Percentiles rank a stretch among this genome's conserved stretches.
Evolutionary conservation across 805 yeast genomes (phyloP).

Genomic region (Pichia kluyveri): DNA sequence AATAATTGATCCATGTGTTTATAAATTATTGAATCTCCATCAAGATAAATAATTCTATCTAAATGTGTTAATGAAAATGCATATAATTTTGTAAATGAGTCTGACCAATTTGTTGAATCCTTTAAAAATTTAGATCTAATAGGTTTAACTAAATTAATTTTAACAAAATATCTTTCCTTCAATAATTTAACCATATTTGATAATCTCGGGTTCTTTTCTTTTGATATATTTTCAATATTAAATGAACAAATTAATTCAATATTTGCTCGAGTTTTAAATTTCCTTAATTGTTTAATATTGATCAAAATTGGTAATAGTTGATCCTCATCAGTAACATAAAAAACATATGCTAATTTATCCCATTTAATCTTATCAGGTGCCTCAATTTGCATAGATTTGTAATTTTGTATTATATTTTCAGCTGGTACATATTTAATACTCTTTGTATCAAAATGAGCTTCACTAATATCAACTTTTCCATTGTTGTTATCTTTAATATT

Average conservation of each 20-base stretch:
- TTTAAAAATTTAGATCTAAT: slow-evolving; percentile 8
- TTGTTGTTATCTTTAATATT: neutral
- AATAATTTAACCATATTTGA: slow-evolving; percentile 1
- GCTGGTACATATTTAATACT: slow-evolving; percentile 13
- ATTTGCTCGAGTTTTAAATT: slow-evolving; percentile 31
- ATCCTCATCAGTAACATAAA: slow-evolving; percentile 46
- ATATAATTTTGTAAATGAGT: slow-evolving; percentile 46
- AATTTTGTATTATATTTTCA: slow-evolving; percentile 13
- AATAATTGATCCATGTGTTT: slow-evolving; percentile 42
- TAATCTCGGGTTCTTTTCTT: neutral
- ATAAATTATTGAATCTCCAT: slow-evolving; percentile 41
- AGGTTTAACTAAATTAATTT: slow-evolving; percentile 21
- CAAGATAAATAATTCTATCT: slow-evolving; percentile 47
- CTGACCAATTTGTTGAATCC: slow-evolving; percentile 32
- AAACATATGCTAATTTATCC: slow-evolving; percentile 45
- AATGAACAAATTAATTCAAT: slow-evolving; percentile 35
- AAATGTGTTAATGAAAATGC: slow-evolving; percentile 41
- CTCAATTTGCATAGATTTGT: slow-evolving; percentile 4
- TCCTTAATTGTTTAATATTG: slow-evolving; percentile 33
- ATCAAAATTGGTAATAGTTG: slow-evolving; percentile 46
- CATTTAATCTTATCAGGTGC: slow-evolving; percentile 25
- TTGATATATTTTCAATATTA: neutral
- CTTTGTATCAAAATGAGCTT: slow-evolving; percentile 8
- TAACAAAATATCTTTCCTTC: slow-evolving; percentile 15
- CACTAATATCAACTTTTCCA: neutral